Conservation (phyloP, 2,329 filamentous ascomycete genomes). For the Sporothrix dimorphospora region DNA sequence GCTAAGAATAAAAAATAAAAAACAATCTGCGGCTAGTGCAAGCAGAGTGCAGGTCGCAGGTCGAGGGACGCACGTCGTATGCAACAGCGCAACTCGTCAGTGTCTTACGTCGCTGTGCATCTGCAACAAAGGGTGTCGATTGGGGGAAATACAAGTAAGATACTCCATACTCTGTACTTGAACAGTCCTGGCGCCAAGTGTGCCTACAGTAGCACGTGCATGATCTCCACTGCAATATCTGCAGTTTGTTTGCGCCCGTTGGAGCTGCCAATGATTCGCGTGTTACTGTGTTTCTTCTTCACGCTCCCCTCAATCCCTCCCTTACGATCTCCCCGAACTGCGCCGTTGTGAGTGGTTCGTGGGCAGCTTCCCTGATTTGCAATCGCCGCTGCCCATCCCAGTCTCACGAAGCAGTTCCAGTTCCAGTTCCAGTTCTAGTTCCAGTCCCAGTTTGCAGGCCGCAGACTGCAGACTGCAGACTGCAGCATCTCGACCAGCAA, state of each 20-base stretch:
- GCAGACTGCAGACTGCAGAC: no score
- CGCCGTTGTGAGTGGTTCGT: no score
- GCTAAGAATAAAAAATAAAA: background rate
- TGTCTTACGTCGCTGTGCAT: slow-evolving; percentile 6
- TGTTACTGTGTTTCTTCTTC: no score
- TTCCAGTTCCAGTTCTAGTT: no score
- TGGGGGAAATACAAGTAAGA: background rate
- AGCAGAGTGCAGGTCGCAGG: background rate
- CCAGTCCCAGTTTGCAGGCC: no score
- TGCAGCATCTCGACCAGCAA: background rate
- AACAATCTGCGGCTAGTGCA: slow-evolving; percentile 8
- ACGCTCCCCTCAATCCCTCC: no score
- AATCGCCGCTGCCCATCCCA: no score
- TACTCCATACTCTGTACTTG: background rate
- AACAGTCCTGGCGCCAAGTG: background rate
- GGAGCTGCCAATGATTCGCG: no score
- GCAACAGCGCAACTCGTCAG: background rate
- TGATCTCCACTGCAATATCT: background rate
- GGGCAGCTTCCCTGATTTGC: no score
- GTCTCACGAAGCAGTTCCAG: no score
- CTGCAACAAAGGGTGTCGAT: background rate
- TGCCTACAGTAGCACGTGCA: background rate
- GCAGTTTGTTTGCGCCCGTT: background rate
- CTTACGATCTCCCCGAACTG: no score
- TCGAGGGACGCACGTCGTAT: no score